Base-by-base conservation (phyloP, 345 rosid genomes). In the Eucalyptus brandiana region DNA sequence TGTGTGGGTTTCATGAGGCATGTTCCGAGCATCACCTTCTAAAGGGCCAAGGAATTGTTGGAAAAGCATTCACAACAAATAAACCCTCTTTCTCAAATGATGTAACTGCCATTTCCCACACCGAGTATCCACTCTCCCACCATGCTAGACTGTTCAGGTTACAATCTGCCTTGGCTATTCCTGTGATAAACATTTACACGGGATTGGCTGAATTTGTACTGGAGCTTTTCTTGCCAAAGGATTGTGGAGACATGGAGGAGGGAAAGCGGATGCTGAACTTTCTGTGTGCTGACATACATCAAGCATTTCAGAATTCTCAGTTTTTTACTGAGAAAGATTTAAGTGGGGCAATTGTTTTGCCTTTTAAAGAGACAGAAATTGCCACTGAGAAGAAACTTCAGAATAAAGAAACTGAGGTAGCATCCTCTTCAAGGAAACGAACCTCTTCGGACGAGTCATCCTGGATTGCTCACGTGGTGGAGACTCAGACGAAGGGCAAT, bases 21-120 rank as follows among this genome's bases (percentile, higher is more conserved):
- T 96, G 99, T 92, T 96, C 97, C 4, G 98, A 96, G 95, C 97
- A 96, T 88, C 97, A 94, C 94, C 97, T 96, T 87, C 91, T 90
- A 85, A 92, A 92, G 53, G 97, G 94, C 87, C 97, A 96, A 92
- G 99, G 99, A 72, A 91, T 97, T 83, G 99, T 95, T 37, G 99
- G 99, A 88, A 92, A 90, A 93, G 97, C 98, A 56, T 96, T 96
- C 86, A 50, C 88, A 21, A 90, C 90, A 19, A 90, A 90, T 89
- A 94, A 94, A 88, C 95, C 94, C 86, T 95, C 95, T 88, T 97
- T 96, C 90, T 92, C 95, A 69, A 87, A 93, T 51, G 94, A 97
- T 87, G 89, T 96, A 87, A 92, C 97, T 48, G 91, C 95, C 86
- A 95, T 94, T 89, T 91, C 94, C 91, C 94, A 94, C 94, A 94